Conservation (phyloP, 352 stramenopile species). For the Thalassiosira mediterranea region DNA sequence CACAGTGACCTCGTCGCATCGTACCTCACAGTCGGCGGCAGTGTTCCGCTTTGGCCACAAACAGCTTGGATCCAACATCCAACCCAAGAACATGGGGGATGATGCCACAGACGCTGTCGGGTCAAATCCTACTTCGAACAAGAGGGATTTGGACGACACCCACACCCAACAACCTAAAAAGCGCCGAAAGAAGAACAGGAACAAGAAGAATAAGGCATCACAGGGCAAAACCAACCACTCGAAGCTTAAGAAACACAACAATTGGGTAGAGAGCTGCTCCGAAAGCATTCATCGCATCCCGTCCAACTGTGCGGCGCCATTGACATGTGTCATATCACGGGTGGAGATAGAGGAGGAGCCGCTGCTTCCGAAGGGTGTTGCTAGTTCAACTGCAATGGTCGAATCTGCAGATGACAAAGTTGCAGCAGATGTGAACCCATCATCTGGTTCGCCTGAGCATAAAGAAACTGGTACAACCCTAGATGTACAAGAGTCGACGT, state of each 20-base stretch:
- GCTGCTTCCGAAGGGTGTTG: constrained; percentile 14
- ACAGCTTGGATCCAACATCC: too few relatives aligned
- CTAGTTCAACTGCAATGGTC: not conserved
- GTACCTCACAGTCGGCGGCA: too few relatives aligned
- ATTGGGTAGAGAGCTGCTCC: constrained; percentile 54
- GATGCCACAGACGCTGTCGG: too few relatives aligned
- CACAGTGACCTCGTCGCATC: too few relatives aligned
- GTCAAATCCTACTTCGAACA: too few relatives aligned
- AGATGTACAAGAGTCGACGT: not conserved
- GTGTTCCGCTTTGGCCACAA: too few relatives aligned
- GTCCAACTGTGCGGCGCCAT: constrained; percentile 26
- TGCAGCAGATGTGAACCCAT: too few relatives aligned
- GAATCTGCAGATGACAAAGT: not conserved
- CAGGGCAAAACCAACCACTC: not conserved
- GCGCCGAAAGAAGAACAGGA: constrained; percentile 18
- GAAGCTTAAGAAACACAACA: constrained; percentile 14
- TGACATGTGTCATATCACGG: constrained; percentile 44
- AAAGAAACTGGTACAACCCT: not conserved
- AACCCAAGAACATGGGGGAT: too few relatives aligned
- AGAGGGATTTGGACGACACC: too few relatives aligned
- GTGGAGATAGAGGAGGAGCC: constrained; percentile 42
- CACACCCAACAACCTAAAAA: constrained; percentile 12
- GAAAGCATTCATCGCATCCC: constrained; percentile 44
- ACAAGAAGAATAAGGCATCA: not conserved
- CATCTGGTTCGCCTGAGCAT: not conserved